Base-by-base conservation (phyloP, 2,329 filamentous ascomycete genomes). In the Pestalotiopsis sp. region DNA sequence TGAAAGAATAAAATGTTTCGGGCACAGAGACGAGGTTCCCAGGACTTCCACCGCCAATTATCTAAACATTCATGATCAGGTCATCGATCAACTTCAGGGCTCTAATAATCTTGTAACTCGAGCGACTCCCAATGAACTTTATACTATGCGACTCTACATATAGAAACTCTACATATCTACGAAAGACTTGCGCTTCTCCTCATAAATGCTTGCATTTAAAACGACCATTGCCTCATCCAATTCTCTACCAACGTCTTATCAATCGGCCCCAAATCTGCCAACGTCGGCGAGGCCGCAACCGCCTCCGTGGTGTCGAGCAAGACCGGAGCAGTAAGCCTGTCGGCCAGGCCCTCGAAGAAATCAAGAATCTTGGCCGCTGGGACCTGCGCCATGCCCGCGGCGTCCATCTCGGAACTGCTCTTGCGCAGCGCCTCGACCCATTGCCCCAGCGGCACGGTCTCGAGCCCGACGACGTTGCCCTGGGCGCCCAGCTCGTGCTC, bases 161-260 rank as follows among this genome's bases (percentile, higher is more conserved):
- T 9, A 7, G 31, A 1, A 9, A 2, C 7, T 9, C 31, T 9
- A 31, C 31, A 9, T 31, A 31, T 9, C 31, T 31, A 31, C 1
- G 31, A 31, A 31, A 9, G 31, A 31, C 1, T 31, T 2, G 31
- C 7, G 7, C 31, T 31, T 25, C 7, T 7, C 9, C 31, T 5
- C 31, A 9, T 9, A 2, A 9, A 2, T 31, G 7, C 7, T 31
- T 31, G 31, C 31, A 31, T 31, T 5, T 31, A 73, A 36, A 72
- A 69, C 20, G 58, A 68, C 71, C 71, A 71, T 45, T 72, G 72
- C 6, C 9, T 68, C 69, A 72, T 69, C 71, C 71, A 73, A n/a
- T 70, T 69, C 17, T 69, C 68, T 66, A 72, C 65, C 69, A 60
- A 71, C 11, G 31, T 56, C 7, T 59, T 40, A 3, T 25, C 5